Conservation (phyloP, 2,329 filamentous ascomycete species). For the Exophiala dermatitidis region DNA sequence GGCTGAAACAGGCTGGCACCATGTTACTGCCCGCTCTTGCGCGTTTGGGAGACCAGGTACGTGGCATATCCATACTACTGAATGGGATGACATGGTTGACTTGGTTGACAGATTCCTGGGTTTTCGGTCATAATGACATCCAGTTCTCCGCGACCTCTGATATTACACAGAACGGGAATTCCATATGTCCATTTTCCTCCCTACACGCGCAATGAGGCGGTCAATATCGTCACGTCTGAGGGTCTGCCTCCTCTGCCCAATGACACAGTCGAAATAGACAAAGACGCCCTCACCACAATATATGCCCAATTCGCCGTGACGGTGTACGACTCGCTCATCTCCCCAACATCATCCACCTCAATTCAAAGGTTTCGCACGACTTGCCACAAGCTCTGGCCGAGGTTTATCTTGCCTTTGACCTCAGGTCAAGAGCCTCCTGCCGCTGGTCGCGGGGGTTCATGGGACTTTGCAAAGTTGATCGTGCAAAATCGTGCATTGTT, state of each 20-base stretch:
- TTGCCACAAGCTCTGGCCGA: conserved; percentile 71
- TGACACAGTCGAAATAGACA: not conserved
- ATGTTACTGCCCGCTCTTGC: conserved; percentile 76
- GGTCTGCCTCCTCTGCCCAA: conserved; percentile 13
- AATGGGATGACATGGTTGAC: conserved; percentile 5
- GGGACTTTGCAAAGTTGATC: conserved; percentile 78
- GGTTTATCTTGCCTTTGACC: conserved; percentile 71
- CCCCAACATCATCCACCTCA: conserved; percentile 66
- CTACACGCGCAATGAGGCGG: conserved; percentile 73
- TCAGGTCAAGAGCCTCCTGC: conserved; percentile 52
- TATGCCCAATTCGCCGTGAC: conserved; percentile 68
- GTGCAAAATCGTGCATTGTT: conserved; percentile 45
- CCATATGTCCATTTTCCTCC: conserved; percentile 76
- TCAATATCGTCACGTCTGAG: conserved; percentile 63
- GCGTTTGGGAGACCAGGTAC: conserved; percentile 59
- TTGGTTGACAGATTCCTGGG: conserved; percentile 58
- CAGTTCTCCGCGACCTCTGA: conserved; percentile 60
- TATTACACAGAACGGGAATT: conserved; percentile 62
- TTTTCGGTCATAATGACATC: conserved; percentile 72
- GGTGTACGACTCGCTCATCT: conserved; percentile 79
- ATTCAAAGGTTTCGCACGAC: conserved; percentile 64
- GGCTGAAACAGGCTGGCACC: conserved; percentile 68
- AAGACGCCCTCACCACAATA: conserved; percentile 29
- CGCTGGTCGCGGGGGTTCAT: conserved; percentile 48
- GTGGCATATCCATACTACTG: not conserved